Percentiles rank a stretch among this genome's conserved stretches.
phyloP scores from a whole-genome alignment of 805 yeast species.

The Candida odintsovae region DNA sequence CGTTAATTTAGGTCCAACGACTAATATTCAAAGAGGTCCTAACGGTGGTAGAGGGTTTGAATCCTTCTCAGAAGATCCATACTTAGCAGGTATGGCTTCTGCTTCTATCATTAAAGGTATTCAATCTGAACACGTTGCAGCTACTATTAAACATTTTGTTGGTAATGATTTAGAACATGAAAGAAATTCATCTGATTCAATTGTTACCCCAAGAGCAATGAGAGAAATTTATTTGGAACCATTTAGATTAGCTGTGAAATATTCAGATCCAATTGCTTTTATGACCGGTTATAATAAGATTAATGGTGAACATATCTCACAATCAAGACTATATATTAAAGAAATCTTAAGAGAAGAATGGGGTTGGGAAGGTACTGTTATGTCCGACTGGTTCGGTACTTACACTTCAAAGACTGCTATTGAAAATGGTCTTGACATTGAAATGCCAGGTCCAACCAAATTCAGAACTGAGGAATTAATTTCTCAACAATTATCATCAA shows the following conservation, averaged over 20 bases:
- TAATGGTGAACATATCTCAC: conserved; percentile 51
- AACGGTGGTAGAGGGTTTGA: conserved; percentile 59
- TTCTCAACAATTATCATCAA: conserved; percentile 30
- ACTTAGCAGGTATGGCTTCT: conserved; percentile 37
- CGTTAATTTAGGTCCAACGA: conserved; percentile 40
- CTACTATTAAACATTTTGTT: conserved; percentile 26
- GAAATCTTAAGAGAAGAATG: conserved; percentile 49
- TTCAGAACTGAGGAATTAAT: conserved; percentile 36
- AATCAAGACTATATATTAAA: conserved; percentile 34
- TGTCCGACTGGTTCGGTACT: conserved; percentile 64
- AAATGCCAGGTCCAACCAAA: conserved; percentile 58
- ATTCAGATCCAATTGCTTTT: conserved; percentile 43
- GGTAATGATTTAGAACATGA: conserved; percentile 57
- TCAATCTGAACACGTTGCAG: conserved; percentile 42
- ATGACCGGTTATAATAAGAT: conserved; percentile 61
- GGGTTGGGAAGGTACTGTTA: conserved; percentile 47
- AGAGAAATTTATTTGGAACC: conserved; percentile 59
- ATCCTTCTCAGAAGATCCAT: conserved; percentile 55
- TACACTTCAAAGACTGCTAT: conserved; percentile 41
- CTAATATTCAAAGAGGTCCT: conserved; percentile 51
- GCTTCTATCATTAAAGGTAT: conserved; percentile 45
- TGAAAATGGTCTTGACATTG: conserved; percentile 52
- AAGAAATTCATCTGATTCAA: conserved; percentile 39
- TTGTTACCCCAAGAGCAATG: conserved; percentile 51
- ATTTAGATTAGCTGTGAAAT: conserved; percentile 50